Evolutionary conservation across 352 stramenopile genomes (phyloP).

Genomic region (Peronospora belbahrii): DNA sequence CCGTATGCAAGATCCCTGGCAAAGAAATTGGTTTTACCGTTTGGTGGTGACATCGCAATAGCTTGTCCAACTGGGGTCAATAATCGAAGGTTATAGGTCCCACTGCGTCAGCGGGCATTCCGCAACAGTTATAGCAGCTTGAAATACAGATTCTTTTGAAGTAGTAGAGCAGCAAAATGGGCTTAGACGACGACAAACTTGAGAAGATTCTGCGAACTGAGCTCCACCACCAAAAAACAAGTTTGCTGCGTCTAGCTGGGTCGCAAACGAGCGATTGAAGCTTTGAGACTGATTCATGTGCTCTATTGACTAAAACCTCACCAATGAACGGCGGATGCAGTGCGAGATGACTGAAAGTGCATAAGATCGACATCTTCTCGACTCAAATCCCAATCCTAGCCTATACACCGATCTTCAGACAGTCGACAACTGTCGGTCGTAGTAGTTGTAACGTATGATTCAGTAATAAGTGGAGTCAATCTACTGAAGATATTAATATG

Average conservation of each 20-base stretch:
- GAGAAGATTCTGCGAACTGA: conserved; percentile 24
- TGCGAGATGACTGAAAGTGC: conserved; percentile 12
- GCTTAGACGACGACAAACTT: conserved; percentile 25
- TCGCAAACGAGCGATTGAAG: conserved; percentile 1
- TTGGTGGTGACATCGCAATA: background rate
- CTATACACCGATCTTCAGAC: conserved; percentile 11
- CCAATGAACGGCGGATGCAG: background rate
- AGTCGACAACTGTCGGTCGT: conserved; percentile 1
- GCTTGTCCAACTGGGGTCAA: background rate
- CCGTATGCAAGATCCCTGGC: no score
- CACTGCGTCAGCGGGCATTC: background rate
- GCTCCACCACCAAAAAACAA: conserved; percentile 1
- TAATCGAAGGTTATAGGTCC: background rate
- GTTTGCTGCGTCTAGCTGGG: background rate
- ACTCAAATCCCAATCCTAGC: conserved; percentile 17
- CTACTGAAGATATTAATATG: background rate
- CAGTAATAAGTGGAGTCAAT: background rate
- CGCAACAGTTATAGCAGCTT: conserved; percentile 20
- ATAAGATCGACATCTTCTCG: conserved; percentile 11
- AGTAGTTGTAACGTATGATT: background rate
- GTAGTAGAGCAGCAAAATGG: conserved; percentile 31
- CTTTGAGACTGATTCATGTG: background rate
- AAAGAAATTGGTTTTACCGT: no score
- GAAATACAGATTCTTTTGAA: conserved; percentile 12
- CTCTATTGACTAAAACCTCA: background rate